phyloP scores from a whole-genome alignment of 306 rosid species.

The barrel medic (Medicago truncatula) region DNA sequence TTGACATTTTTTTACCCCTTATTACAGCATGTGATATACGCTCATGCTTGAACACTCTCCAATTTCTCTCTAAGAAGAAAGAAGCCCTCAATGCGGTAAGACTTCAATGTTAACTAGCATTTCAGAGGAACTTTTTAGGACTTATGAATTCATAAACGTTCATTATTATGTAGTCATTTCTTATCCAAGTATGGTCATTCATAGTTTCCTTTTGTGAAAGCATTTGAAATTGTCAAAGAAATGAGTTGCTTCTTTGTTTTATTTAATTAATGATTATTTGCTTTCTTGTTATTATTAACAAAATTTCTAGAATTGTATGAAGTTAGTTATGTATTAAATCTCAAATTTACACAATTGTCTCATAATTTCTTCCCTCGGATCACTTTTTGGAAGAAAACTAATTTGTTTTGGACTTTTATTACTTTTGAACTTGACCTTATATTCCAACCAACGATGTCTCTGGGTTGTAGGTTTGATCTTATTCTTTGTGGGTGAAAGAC shows the following conservation, averaged over 20 bases:
- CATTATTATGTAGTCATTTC: slow-evolving; percentile 33
- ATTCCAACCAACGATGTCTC: slow-evolving; percentile 8
- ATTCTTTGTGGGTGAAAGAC: slow-evolving; percentile 24
- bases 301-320: slow-evolving; percentile 18
- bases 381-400: slow-evolving; percentile 2
- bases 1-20: slow-evolving; percentile 16
- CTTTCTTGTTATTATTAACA: slow-evolving; percentile 21
- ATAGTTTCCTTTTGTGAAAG: slow-evolving; percentile 7
- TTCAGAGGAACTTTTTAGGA: slow-evolving; percentile 17
- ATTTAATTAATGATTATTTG: not conserved
- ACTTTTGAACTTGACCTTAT: not conserved
- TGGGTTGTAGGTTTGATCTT: slow-evolving; percentile 26
- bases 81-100: slow-evolving; percentile 83
- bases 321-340: slow-evolving; percentile 6
- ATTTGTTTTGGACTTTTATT: not conserved
- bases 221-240: slow-evolving; percentile 23
- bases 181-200: slow-evolving; percentile 1
- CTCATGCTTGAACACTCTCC: slow-evolving; percentile 96
- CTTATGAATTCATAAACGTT: slow-evolving; percentile 21
- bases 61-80: slow-evolving; percentile 85
- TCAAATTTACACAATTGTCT: slow-evolving; percentile 12
- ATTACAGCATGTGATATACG: slow-evolving; percentile 92
- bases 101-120: slow-evolving; percentile 20
- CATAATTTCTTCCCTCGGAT: not conserved
- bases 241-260: not conserved